phyloP scores from a whole-genome alignment of 2,329 filamentous ascomycete species.

The Teratosphaeria epicoccoides region DNA sequence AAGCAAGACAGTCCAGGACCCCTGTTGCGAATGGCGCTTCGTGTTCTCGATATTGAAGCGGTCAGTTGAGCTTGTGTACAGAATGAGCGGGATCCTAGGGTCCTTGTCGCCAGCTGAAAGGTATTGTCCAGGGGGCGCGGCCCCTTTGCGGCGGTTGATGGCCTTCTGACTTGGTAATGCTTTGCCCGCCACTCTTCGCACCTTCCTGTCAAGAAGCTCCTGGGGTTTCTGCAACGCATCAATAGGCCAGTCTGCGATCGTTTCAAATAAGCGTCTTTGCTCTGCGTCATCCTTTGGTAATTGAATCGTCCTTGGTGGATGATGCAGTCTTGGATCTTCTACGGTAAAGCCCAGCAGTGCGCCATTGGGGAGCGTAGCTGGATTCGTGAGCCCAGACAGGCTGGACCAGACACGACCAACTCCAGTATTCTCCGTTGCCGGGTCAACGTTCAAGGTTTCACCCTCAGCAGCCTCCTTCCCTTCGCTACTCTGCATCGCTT shows the following conservation, averaged over 20 bases:
- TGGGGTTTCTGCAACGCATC: conserved; percentile 37
- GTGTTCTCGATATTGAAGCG: conserved; percentile 20
- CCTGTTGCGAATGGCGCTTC: conserved; percentile 24
- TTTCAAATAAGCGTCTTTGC: conserved; percentile 42
- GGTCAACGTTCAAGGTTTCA: not conserved
- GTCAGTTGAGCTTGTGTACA: conserved; percentile 36
- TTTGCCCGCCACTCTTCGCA: conserved; percentile 53
- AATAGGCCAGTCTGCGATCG: conserved; percentile 57
- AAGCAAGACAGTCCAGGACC: conserved; percentile 73
- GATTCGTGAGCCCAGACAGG: conserved; percentile 52
- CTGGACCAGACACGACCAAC: conserved; percentile 37
- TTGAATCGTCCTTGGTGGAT: conserved; percentile 53
- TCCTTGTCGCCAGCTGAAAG: conserved; percentile 51
- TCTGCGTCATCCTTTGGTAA: conserved; percentile 14
- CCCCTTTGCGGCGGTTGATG: conserved; percentile 64
- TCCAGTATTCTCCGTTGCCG: not conserved
- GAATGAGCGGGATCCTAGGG: conserved; percentile 64
- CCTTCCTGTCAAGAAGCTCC: conserved; percentile 56
- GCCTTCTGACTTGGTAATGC: conserved; percentile 65
- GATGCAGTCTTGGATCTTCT: conserved; percentile 68
- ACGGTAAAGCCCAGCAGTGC: conserved; percentile 62
- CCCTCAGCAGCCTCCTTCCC: not conserved
- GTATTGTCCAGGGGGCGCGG: conserved; percentile 51
- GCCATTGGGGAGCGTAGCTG: conserved; percentile 57
- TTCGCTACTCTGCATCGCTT: not conserved